Percentiles rank a stretch among this genome's conserved stretches.
Conservation (phyloP, 2,329 filamentous ascomycete genomes). For the Hypoxylon sp. region DNA sequence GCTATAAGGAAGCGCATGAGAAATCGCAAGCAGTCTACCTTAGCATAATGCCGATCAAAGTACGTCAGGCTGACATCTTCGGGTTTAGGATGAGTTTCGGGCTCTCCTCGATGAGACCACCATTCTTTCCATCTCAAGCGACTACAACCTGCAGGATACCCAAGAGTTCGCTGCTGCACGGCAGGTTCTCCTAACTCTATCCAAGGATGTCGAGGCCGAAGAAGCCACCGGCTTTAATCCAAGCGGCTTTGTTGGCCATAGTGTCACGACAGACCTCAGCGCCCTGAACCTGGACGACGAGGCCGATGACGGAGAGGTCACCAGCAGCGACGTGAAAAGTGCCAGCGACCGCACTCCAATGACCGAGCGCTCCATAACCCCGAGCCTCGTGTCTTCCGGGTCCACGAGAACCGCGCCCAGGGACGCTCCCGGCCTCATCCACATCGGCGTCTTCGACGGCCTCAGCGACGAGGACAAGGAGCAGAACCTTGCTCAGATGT, state of each 20-base stretch:
- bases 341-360: constrained; percentile 39
- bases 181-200: constrained; percentile 69
- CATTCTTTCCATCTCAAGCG: constrained; percentile 76
- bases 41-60: background rate
- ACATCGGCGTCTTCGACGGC: constrained; percentile 46
- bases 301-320: constrained; percentile 11
- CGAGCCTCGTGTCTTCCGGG: constrained; percentile 34
- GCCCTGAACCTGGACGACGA: constrained; percentile 27
- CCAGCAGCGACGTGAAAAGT: constrained; percentile 42
- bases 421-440: constrained; percentile 39
- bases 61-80: background rate
- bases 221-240: constrained; percentile 81
- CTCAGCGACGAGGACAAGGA: constrained; percentile 69
- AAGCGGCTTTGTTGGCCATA: constrained; percentile 68
- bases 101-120: constrained; percentile 79
- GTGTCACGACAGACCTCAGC: constrained; percentile 33
- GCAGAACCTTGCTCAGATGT: constrained; percentile 71
- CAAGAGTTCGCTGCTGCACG: constrained; percentile 62
- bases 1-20: background rate
- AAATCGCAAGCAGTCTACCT: background rate
- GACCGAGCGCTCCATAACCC: constrained; percentile 39
- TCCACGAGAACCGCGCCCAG: constrained; percentile 36
- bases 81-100: constrained; percentile 71
- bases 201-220: constrained; percentile 68
- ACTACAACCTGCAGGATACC: constrained; percentile 70